Percentiles rank a stretch among this genome's conserved stretches.
These are phyloP conservation scores for Aaosphaeria arxii DNA, from an alignment of 2,329 filamentous ascomycete genomes.

Conservation along the genomic window DNA sequence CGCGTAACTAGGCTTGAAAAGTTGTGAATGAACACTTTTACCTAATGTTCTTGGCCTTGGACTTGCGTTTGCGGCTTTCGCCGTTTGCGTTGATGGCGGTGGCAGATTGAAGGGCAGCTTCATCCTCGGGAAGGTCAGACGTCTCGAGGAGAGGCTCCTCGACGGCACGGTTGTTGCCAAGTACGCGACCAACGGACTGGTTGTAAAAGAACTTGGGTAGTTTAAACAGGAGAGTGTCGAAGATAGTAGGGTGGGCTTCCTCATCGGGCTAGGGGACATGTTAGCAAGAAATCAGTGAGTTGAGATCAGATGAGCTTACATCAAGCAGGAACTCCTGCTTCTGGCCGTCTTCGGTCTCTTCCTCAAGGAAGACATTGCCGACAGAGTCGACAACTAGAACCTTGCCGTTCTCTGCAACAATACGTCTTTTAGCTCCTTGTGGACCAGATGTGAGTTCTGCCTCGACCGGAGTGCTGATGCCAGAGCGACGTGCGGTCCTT, in stretches of 20 bases:
- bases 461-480: conserved; percentile 55
- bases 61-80: conserved; percentile 42
- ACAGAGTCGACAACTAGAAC: conserved; percentile 86
- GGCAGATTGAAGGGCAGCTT: conserved; percentile 41
- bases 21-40: conserved; percentile 5
- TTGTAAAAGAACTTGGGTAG: conserved; percentile 72
- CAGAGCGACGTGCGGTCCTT: conserved; percentile 55
- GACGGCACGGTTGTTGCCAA: conserved; percentile 37
- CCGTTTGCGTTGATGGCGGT: conserved; percentile 44
- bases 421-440: conserved; percentile 77
- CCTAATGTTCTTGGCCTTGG: conserved; percentile 24
- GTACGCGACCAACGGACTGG: conserved; percentile 42
- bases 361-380: conserved; percentile 93
- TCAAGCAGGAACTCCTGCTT: conserved; percentile 83
- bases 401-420: conserved; percentile 94
- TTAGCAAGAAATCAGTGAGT: conserved; percentile 11
- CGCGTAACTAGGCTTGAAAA: too few relatives aligned
- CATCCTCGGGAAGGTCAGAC: conserved; percentile 35
- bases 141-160: conserved; percentile 35
- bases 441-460: conserved; percentile 55
- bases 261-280: conserved; percentile 63
- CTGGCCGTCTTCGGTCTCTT: conserved; percentile 82
- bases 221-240: conserved; percentile 78
- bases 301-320: conserved; percentile 54
- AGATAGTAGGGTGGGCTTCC: conserved; percentile 71